These are phyloP conservation scores for Posidonia oceanica DNA, from an alignment of 116 monocot species.

Conservation along the genomic window DNA sequence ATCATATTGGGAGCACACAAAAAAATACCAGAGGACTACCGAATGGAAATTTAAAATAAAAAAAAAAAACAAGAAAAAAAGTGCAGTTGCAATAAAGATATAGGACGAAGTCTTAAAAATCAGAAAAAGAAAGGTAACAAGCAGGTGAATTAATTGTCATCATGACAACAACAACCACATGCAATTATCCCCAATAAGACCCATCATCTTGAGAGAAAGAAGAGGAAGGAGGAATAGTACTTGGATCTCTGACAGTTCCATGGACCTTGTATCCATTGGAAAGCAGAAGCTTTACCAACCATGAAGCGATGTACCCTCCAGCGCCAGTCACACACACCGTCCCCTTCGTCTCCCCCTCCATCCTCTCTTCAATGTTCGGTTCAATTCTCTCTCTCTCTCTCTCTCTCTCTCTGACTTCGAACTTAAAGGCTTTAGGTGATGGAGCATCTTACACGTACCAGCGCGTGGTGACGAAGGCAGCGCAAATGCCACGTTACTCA, in stretches of 20 bases:
- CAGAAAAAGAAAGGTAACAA: neutral
- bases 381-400: too few relatives aligned
- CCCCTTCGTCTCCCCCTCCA: conserved; percentile 2
- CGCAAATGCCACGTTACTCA: too few relatives aligned
- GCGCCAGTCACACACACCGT: conserved; percentile 14
- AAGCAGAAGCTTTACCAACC: conserved; percentile 18
- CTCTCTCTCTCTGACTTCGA: neutral
- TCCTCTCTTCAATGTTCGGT: neutral
- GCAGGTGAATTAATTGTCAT: neutral
- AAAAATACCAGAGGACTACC: too few relatives aligned
- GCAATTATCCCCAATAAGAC: too few relatives aligned
- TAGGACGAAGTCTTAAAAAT: neutral
- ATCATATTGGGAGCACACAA: too few relatives aligned
- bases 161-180: neutral
- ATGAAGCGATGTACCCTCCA: conserved; percentile 12
- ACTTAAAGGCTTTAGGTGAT: too few relatives aligned
- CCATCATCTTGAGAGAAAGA: too few relatives aligned
- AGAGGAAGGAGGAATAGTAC: neutral
- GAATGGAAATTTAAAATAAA: too few relatives aligned
- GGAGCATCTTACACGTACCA: too few relatives aligned
- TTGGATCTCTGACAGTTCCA: conserved; percentile 12
- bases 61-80: too few relatives aligned
- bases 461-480: too few relatives aligned
- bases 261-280: conserved; percentile 12
- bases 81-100: too few relatives aligned